A percentile compares a stretch with the other conserved stretches of the same genome.
Evolutionary conservation across 805 yeast species (phyloP).

Genomic region (Debaryomyces maramus): DNA sequence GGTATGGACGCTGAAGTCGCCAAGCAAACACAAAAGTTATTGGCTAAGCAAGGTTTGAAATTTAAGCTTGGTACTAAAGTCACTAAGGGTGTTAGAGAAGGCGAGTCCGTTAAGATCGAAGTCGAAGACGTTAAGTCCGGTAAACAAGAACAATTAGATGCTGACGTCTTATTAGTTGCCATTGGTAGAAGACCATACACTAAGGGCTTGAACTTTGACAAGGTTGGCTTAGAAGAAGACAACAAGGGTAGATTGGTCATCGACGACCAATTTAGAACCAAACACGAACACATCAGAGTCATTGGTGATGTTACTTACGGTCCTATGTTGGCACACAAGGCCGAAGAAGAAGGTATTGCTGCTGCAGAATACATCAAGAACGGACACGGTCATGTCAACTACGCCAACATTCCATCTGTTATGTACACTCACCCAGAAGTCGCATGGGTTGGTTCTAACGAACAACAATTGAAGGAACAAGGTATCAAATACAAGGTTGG

Average conservation of each 20-base stretch:
- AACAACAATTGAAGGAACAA: conserved; percentile 89
- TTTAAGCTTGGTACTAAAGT: conserved; percentile 94
- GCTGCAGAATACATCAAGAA: conserved; percentile 91
- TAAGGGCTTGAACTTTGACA: conserved; percentile 84
- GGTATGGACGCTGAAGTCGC: conserved; percentile 98
- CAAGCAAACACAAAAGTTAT: conserved; percentile 82
- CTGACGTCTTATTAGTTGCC: conserved; percentile 94
- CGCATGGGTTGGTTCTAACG: conserved; percentile 98
- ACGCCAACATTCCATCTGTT: conserved; percentile 95
- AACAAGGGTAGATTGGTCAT: conserved; percentile 91
- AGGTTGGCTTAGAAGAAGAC: conserved; percentile 86
- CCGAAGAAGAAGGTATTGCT: conserved; percentile 99
- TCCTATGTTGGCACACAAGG: conserved; percentile 99
- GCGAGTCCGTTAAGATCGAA: conserved; percentile 83
- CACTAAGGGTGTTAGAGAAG: conserved; percentile 79
- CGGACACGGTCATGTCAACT: conserved; percentile 98
- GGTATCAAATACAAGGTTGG: conserved; percentile 92
- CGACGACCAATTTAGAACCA: conserved; percentile 90
- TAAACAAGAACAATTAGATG: conserved; percentile 72
- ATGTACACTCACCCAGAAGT: conserved; percentile 99
- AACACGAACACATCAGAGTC: conserved; percentile 89
- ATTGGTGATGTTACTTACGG: conserved; percentile 99
- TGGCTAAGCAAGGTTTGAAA: conserved; percentile 92
- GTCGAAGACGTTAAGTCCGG: conserved; percentile 89
- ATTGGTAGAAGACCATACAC: conserved; percentile 99